Base-by-base conservation (phyloP, 208 protist genomes). In the Endotrypanum monterogeii region DNA sequence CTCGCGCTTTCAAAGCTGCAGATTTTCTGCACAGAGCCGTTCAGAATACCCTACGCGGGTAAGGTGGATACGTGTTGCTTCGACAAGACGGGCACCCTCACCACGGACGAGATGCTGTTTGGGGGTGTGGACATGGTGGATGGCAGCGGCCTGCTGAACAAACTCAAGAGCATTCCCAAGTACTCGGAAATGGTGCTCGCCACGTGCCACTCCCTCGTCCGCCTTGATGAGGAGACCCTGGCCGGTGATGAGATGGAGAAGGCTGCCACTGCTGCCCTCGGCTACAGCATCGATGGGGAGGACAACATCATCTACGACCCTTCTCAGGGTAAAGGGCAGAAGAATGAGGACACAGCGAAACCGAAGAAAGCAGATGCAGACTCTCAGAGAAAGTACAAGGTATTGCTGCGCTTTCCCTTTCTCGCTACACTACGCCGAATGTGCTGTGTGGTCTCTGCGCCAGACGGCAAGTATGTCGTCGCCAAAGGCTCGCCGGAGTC, bases 21-120 rank as follows among this genome's bases (percentile, higher is more conserved):
- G 62, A 86, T 98, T 23, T 98, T 98, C 83, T 99, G 96, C 83
- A 98, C 95, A 12, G 89, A 99, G 90, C 99, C 99, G 18, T 99
- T 99, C 83, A 91, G 99, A 50, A 99, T 99, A 78, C 99, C 99
- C 16, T 98, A 98, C 72, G 99, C 99, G 11, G 99, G 99, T 37
- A 99, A 98, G 79, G 90, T 99, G 20, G 94, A 99, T 81, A 92
- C 96, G 9, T 99, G 98, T 82, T 99, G 99, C 92, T 99, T 99
- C 82, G 99, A 99, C 88, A 99, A 99, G 90, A 99, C 99, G 6
- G 99, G 99, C 57, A 99, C 98, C n/a, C 88, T 99, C 25, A 99
- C 98, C 12, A 94, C 89, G 39, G 97, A 99, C 69, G 89, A 98
- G 74, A 98, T 99, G 91, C 83, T 96, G 39, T 91, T 98, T 56